Percentiles rank a stretch among this genome's conserved stretches.
These are phyloP conservation scores for Parafenestella ontariensis DNA, from an alignment of 2,329 filamentous ascomycete species.

Conservation along the genomic window DNA sequence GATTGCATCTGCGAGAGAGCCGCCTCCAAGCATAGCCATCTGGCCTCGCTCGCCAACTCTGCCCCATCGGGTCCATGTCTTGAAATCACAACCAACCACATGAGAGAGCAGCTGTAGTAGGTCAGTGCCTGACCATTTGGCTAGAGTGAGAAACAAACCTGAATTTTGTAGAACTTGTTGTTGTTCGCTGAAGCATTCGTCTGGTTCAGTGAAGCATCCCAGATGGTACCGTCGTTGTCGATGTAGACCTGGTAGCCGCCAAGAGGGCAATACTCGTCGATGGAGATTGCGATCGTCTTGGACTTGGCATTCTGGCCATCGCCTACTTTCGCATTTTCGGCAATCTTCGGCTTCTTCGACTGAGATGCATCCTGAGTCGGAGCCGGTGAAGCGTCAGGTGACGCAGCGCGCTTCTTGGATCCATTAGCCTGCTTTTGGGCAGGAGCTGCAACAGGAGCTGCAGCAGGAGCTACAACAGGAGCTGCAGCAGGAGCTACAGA, in stretches of 20 bases:
- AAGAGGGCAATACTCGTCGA: slow-evolving; percentile 55
- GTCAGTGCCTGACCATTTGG: slow-evolving; percentile 2
- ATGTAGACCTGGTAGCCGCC: slow-evolving; percentile 65
- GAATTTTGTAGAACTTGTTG: slow-evolving; percentile 83
- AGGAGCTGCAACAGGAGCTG: slow-evolving; percentile 7
- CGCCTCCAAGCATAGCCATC: slow-evolving; percentile 49
- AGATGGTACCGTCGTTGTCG: slow-evolving; percentile 70
- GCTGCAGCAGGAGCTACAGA: slow-evolving; percentile 7
- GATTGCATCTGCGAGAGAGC: slow-evolving; percentile 50
- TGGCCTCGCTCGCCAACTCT: slow-evolving; percentile 69
- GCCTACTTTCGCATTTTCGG: slow-evolving; percentile 46
- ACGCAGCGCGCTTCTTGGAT: slow-evolving; percentile 43
- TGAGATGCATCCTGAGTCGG: slow-evolving; percentile 17
- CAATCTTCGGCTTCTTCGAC: slow-evolving; percentile 32
- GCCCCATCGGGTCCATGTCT: slow-evolving; percentile 81
- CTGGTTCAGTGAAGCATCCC: slow-evolving; percentile 80
- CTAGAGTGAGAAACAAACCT: slow-evolving; percentile 54
- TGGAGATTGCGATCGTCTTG: slow-evolving; percentile 52
- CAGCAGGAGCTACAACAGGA: slow-evolving; percentile 5
- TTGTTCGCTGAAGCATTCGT: slow-evolving; percentile 75
- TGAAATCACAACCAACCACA: slow-evolving; percentile 50
- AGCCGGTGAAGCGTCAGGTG: slow-evolving; percentile 22
- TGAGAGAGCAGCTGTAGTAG: slow-evolving; percentile 39
- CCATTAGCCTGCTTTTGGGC: slow-evolving; percentile 23
- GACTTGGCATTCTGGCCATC: slow-evolving; percentile 55